These are phyloP conservation scores for Sporothrix globosa DNA, from an alignment of 2,329 filamentous ascomycete species.

Conservation along the genomic window DNA sequence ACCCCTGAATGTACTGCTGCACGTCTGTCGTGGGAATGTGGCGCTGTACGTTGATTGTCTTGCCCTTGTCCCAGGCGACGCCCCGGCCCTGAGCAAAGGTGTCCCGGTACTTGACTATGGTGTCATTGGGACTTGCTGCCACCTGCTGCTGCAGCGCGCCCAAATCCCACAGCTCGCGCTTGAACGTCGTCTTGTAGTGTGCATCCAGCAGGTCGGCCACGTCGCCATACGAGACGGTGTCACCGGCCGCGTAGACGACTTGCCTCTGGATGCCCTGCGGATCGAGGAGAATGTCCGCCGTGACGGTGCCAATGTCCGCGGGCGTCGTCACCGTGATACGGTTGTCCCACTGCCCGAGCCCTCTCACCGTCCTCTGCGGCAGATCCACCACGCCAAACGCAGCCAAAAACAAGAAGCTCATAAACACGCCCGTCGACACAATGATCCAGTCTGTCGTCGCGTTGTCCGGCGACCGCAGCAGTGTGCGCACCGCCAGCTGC, in stretches of 20 bases:
- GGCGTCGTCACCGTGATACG: conserved; percentile 65
- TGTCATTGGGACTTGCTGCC: conserved; percentile 50
- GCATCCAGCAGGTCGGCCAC: conserved; percentile 58
- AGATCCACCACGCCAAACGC: conserved; percentile 66
- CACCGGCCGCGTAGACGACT: conserved; percentile 62
- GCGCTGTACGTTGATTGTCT: conserved; percentile 57
- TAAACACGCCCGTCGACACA: conserved; percentile 61
- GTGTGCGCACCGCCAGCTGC: conserved; percentile 61
- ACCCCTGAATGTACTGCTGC: background rate
- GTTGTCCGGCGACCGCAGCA: conserved; percentile 52
- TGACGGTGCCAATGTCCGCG: conserved; percentile 64
- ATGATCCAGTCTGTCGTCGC: conserved; percentile 60
- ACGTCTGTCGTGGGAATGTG: conserved; percentile 52
- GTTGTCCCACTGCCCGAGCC: conserved; percentile 64
- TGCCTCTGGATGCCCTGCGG: conserved; percentile 43
- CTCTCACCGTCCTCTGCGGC: conserved; percentile 49
- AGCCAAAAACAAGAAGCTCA: conserved; percentile 48
- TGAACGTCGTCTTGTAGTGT: conserved; percentile 48
- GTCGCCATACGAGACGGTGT: conserved; percentile 61
- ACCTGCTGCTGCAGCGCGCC: conserved; percentile 52
- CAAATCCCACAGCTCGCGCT: conserved; percentile 55
- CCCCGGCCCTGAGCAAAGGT: conserved; percentile 64
- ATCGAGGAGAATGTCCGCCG: conserved; percentile 58
- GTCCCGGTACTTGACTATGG: conserved; percentile 62
- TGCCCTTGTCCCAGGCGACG: conserved; percentile 59